These are phyloP conservation scores for Vaccinium myrtillus DNA, from an alignment of 148 eudicot genomes.

Conservation along the genomic window DNA sequence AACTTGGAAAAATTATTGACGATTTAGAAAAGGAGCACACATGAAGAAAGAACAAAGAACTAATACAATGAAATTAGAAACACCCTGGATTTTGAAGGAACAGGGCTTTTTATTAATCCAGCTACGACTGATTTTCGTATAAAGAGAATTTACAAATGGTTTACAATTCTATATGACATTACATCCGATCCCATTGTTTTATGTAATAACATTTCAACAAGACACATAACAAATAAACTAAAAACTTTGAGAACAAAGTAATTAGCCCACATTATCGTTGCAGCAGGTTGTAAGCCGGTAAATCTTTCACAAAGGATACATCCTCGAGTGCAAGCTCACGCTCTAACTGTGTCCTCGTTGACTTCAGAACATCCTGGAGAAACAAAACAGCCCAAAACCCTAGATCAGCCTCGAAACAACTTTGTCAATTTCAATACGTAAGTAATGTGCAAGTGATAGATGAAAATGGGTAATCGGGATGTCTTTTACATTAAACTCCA, in stretches of 20 bases:
- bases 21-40: too few relatives aligned
- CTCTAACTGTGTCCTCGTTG: slow-evolving; percentile 81
- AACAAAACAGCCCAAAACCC: not conserved
- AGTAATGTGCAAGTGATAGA: not conserved
- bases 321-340: slow-evolving; percentile 88
- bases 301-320: slow-evolving; percentile 55
- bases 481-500: slow-evolving; percentile 65
- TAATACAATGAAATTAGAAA: not conserved
- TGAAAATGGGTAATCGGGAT: not conserved
- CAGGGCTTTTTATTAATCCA: not conserved
- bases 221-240: not conserved
- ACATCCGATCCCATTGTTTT: not conserved
- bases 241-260: not conserved
- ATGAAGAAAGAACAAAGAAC: too few relatives aligned
- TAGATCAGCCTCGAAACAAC: not conserved
- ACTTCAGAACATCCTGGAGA: slow-evolving; percentile 81
- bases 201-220: not conserved
- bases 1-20: too few relatives aligned
- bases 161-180: not conserved
- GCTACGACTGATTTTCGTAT: not conserved
- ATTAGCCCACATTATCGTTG: slow-evolving; percentile 25
- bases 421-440: not conserved
- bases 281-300: slow-evolving; percentile 89
- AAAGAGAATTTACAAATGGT: not conserved
- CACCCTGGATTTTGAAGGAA: not conserved